Percentiles rank a stretch among this genome's conserved stretches.
Conservation (phyloP, 805 yeast genomes). For the Lipomyces oligophaga region DNA sequence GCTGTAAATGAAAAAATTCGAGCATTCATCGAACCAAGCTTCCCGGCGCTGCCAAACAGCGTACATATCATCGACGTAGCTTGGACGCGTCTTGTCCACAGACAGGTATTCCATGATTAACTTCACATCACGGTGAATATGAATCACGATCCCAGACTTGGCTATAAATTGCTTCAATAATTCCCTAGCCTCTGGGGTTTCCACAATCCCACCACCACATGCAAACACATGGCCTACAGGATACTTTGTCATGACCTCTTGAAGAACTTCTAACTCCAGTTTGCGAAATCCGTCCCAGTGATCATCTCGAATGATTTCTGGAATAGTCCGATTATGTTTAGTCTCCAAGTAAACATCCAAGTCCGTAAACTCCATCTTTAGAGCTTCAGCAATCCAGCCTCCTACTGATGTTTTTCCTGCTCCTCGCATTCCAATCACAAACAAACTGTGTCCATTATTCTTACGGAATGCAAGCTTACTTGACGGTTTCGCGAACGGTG, state of each 20-base stretch:
- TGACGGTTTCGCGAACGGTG: constrained; percentile 11
- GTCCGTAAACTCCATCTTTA: constrained; percentile 70
- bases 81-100: constrained; percentile 81
- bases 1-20: constrained; percentile 73
- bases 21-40: constrained; percentile 71
- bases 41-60: constrained; percentile 84
- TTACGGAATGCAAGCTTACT: constrained; percentile 25
- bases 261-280: constrained; percentile 57
- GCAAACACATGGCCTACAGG: constrained; percentile 66
- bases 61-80: constrained; percentile 72
- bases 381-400: constrained; percentile 64
- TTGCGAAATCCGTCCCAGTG: constrained; percentile 90
- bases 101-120: constrained; percentile 73
- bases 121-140: constrained; percentile 81
- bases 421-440: constrained; percentile 88
- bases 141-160: constrained; percentile 76
- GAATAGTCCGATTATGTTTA: constrained; percentile 41
- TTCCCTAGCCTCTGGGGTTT: constrained; percentile 62
- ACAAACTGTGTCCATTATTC: constrained; percentile 27
- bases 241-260: constrained; percentile 44
- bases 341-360: constrained; percentile 70
- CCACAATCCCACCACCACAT: constrained; percentile 97
- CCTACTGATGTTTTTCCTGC: constrained; percentile 92
- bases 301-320: constrained; percentile 51
- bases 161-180: constrained; percentile 52